phyloP scores from a whole-genome alignment of 805 yeast genomes.

The Pichia pseudocactophila region DNA sequence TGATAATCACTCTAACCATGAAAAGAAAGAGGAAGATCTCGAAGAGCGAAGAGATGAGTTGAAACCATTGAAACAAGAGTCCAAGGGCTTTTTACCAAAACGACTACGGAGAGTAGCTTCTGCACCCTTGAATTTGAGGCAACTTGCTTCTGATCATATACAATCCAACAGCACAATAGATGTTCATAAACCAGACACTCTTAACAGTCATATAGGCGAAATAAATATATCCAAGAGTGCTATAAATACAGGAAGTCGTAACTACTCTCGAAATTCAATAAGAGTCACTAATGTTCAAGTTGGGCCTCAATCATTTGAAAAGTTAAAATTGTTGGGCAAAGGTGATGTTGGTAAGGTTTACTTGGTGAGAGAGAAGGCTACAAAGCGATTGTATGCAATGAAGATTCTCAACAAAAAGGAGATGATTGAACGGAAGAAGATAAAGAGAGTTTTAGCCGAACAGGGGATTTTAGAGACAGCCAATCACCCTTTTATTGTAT shows the following conservation, averaged over 20 bases:
- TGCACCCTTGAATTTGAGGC: slow-evolving; percentile 59
- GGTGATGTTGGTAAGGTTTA: slow-evolving; percentile 98
- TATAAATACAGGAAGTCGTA: slow-evolving; percentile 41
- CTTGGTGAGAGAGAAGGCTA: slow-evolving; percentile 71
- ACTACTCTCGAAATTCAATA: slow-evolving; percentile 67
- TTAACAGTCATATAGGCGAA: slow-evolving; percentile 31
- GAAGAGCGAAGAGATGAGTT: slow-evolving; percentile 12
- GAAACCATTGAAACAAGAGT: slow-evolving; percentile 11
- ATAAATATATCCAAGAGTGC: slow-evolving; percentile 26
- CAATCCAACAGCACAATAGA: not conserved
- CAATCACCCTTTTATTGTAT: slow-evolving; percentile 95
- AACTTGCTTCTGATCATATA: slow-evolving; percentile 16
- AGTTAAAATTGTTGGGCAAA: slow-evolving; percentile 81
- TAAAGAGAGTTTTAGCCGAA: slow-evolving; percentile 90
- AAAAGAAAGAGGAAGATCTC: slow-evolving; percentile 1
- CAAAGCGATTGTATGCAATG: slow-evolving; percentile 81
- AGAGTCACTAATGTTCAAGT: slow-evolving; percentile 73
- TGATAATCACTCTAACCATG: not conserved
- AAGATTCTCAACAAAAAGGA: slow-evolving; percentile 83
- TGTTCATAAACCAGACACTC: not conserved
- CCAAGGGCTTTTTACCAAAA: slow-evolving; percentile 25
- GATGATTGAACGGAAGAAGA: slow-evolving; percentile 91
- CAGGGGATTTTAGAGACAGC: slow-evolving; percentile 93
- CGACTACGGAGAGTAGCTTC: slow-evolving; percentile 71
- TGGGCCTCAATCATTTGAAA: slow-evolving; percentile 79